Evolutionary conservation across 495 filamentous ascomycete genomes (phyloP).

Genomic region (Xylaria flabelliformis): DNA sequence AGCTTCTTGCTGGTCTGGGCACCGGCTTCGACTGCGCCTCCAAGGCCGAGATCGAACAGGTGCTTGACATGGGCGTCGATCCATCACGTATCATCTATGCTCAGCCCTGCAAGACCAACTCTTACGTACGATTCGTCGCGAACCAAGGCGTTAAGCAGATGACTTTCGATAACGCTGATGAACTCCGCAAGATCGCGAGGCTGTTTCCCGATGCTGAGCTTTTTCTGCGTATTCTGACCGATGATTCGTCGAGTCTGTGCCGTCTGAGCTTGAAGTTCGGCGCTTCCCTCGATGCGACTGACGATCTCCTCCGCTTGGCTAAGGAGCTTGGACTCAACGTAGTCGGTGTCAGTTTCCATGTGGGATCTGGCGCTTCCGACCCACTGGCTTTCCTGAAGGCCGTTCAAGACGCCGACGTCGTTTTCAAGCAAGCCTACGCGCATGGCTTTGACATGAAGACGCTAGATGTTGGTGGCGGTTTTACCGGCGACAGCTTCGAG

Average conservation of each 20-base stretch:
- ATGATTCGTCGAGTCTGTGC: slow-evolving; percentile 93
- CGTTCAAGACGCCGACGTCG: slow-evolving; percentile 81
- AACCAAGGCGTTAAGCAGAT: slow-evolving; percentile 91
- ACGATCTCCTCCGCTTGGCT: slow-evolving; percentile 78
- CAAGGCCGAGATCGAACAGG: slow-evolving; percentile 92
- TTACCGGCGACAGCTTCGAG: slow-evolving; percentile 87
- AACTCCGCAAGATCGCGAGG: slow-evolving; percentile 96
- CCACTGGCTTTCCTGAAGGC: slow-evolving; percentile 87
- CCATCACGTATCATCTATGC: slow-evolving; percentile 97
- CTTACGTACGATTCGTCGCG: slow-evolving; percentile 88
- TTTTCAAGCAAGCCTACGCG: slow-evolving; percentile 85
- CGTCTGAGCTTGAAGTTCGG: slow-evolving; percentile 97
- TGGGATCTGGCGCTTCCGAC: slow-evolving; percentile 93
- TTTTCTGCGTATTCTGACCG: slow-evolving; percentile 90
- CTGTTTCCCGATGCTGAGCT: slow-evolving; percentile 88
- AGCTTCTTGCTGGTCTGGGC: slow-evolving; percentile 83
- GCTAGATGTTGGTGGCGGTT: slow-evolving; percentile 94
- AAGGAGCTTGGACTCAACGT: slow-evolving; percentile 92
- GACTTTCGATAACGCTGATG: slow-evolving; percentile 98
- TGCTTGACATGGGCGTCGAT: slow-evolving; percentile 82
- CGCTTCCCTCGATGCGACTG: slow-evolving; percentile 81
- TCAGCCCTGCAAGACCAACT: slow-evolving; percentile 99
- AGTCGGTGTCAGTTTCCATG: slow-evolving; percentile 96
- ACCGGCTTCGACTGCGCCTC: slow-evolving; percentile 99
- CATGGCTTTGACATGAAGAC: slow-evolving; percentile 83